Evolutionary conservation across 495 filamentous ascomycete genomes (phyloP).

Genomic region (Aspergillus homomorphus): DNA sequence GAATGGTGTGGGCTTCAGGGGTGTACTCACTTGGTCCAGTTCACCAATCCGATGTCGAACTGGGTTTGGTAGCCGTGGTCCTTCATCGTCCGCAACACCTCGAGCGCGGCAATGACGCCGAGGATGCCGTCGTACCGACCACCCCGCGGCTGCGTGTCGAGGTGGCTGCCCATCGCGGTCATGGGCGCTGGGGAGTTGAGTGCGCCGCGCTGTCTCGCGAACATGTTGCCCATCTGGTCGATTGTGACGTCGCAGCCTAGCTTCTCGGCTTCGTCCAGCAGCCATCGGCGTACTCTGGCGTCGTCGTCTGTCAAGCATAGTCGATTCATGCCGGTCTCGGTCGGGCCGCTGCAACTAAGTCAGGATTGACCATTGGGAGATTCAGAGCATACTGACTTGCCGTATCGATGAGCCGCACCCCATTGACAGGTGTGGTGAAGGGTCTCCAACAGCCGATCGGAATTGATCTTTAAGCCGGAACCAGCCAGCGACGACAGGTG

Average conservation of each 20-base stretch:
- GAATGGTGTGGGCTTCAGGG: no score
- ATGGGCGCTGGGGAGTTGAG: constrained; percentile 33
- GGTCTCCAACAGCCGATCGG: not conserved
- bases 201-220: constrained; percentile 59
- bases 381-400: not conserved
- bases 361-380: not conserved
- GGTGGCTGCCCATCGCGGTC: constrained; percentile 47
- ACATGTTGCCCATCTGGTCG: constrained; percentile 70
- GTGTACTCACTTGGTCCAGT: constrained; percentile 64
- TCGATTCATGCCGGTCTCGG: constrained; percentile 58
- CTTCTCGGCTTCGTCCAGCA: constrained; percentile 55
- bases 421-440: not conserved
- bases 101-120: constrained; percentile 63
- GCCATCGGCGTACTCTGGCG: constrained; percentile 67
- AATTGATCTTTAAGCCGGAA: not conserved
- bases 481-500: not conserved
- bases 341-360: not conserved
- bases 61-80: constrained; percentile 62
- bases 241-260: constrained; percentile 58
- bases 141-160: constrained; percentile 64
- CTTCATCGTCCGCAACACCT: constrained; percentile 62
- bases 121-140: constrained; percentile 73
- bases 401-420: constrained; percentile 4
- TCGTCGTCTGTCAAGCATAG: constrained; percentile 66
- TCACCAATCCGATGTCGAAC: constrained; percentile 64